Base-by-base conservation (phyloP, 2,329 filamentous ascomycete species). In the Exophiala sideris region DNA sequence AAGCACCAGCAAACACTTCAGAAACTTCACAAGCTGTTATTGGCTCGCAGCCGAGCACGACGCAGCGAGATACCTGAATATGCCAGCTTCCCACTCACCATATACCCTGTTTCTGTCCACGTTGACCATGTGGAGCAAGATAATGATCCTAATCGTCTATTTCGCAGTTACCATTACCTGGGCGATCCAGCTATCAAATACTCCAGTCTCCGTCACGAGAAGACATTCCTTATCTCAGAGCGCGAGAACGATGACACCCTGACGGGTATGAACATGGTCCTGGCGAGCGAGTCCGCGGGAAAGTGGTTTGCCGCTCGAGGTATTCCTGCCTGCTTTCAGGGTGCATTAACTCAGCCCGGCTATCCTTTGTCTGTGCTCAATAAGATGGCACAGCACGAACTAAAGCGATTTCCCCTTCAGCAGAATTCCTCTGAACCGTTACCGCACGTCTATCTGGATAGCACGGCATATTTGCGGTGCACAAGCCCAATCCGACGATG, bases 401-500 rank as follows among this genome's bases (percentile, higher is more conserved):
- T 20, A 18, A 42, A 39, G 32, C 21, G 35, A 20, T 34, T 44
- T 46, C 48, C 66, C 71, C 58, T 56, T 73, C 57, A 46, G 71
- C 49, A 61, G 68, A 63, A 62, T 65, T 12, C 54, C 65, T 35
- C 76, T 74, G 68, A 64, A 2, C 79, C 81, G 1, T 56, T 78
- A 16, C 71, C 68, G 11, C 81, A 85, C 62, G 66, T 68, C 3
- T 66, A 76, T 6, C 68, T 85, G 2, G 81, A 80, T 34, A 67
- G 81, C 24, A 68, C 76, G 24, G 65, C 73, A 21, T 85, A 85
- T 62, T 67, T 76, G 54, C 84, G 81, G 67, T 75, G 77, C 47
- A 86, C 83, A 0, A 83, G 79, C 62, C 83, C 83, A 1, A 71
- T 86, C 18, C 78, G 83, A 47, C 76, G 83, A 35, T 85, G 80